Evolutionary conservation across 1,139 yeast species (phyloP), one percentile per base, ranked within the genome.

Genomic region (Debaryomyces psychrophilus): DNA sequence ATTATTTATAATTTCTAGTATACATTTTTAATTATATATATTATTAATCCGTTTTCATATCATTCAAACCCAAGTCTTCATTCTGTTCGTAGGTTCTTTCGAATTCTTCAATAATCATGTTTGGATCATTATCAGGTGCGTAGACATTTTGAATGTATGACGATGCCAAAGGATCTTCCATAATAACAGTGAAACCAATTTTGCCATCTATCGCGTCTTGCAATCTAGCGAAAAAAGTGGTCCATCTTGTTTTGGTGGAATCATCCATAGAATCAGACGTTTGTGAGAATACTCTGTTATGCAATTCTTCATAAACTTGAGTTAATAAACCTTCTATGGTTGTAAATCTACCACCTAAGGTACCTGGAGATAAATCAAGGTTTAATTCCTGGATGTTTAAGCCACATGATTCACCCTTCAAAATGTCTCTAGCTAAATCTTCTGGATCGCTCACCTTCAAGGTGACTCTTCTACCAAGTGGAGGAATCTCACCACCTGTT

Each of bases 121-220:
- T 90, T 55, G 99, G 99, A 71, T 95, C 99, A 37, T 81, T 81
- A 67, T 95, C 99, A 18, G 99, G 99, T 29, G 99, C 99, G 62
- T 90, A 95, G 8, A 92, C 95, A 63, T 95, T 95, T 70, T 95
- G 99, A 54, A 95, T 87, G 62, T 95, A 95, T 0, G 97, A 90
- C 5, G 96, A 85, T 18, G 97, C 97, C 61, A 93, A 71, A 6
- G 99, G 99, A 68, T 95, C 99, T 53, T 83, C 90, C 95, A 95
- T 87, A 33, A 81, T 65, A 36, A 95, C 79, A 2, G 97, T 92
- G 68, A 95, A 92, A 43, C 87, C 85, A 46, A 82, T 75, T 54
- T 87, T 83, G 41, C 98, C 99, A 38, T 79, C 88, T 44, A 85
- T 73, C n/a, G 97, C 99, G 46, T 82, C 81, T 55, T 87, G 83